Evolutionary conservation across 345 rosid species (phyloP).

Genomic region (Eucalyptus tenuipes): DNA sequence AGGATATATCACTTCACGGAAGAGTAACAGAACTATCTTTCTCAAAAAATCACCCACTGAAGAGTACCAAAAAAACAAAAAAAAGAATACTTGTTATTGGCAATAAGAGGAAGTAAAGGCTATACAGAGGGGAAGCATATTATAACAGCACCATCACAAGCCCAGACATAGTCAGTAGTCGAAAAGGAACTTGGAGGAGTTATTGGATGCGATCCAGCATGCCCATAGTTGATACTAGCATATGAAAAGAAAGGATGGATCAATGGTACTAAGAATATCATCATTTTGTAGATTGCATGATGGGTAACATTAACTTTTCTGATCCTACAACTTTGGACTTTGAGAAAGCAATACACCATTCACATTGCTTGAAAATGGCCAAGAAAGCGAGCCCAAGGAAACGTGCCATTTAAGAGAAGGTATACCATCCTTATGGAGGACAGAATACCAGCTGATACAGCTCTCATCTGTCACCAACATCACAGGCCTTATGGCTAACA

Average conservation of each 20-base stretch:
- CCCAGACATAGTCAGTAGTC: constrained; percentile 29
- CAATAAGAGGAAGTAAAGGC: background rate
- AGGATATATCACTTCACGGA: too few species aligned
- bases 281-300: background rate
- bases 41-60: background rate
- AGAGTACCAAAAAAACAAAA: background rate
- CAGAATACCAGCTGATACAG: constrained; percentile 30
- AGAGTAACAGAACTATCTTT: too few species aligned
- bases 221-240: constrained; percentile 32
- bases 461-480: constrained; percentile 22
- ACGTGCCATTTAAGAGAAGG: constrained; percentile 59
- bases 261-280: background rate
- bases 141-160: constrained; percentile 55
- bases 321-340: background rate
- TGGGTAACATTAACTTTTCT: background rate
- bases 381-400: constrained; percentile 25
- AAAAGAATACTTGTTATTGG: background rate
- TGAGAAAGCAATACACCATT: constrained; percentile 10
- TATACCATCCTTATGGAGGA: constrained; percentile 6
- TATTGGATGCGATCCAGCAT: background rate
- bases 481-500: too few species aligned
- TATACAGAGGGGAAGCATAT: constrained; percentile 78
- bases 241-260: background rate
- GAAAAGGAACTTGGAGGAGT: background rate
- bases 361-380: background rate